phyloP scores from a whole-genome alignment of 2,329 filamentous ascomycete genomes.

The Hymenoscyphus fraxineus region DNA sequence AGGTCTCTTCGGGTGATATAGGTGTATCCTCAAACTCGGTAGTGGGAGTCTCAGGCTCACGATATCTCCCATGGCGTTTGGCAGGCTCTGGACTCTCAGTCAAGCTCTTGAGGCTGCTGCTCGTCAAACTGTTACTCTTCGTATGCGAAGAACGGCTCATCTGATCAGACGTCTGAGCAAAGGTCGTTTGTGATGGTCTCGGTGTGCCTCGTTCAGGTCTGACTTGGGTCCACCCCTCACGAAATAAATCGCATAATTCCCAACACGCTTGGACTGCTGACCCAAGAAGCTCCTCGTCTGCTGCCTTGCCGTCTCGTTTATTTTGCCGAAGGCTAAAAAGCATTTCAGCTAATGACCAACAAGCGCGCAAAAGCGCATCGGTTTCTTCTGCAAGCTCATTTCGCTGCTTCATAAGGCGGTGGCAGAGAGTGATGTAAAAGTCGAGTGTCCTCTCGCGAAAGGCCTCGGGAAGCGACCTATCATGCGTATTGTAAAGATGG shows the following conservation, averaged over 20 bases:
- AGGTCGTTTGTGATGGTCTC: constrained; percentile 72
- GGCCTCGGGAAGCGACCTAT: constrained; percentile 75
- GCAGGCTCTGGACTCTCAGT: constrained; percentile 33
- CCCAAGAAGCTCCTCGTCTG: constrained; percentile 79
- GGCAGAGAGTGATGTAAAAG: constrained; percentile 91
- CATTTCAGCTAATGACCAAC: constrained; percentile 90
- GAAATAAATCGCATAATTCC: constrained; percentile 91
- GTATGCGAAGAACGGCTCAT: constrained; percentile 38
- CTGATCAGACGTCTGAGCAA: constrained; percentile 56
- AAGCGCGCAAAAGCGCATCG: constrained; percentile 77
- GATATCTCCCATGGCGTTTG: constrained; percentile 21
- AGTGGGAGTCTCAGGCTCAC: constrained; percentile 80
- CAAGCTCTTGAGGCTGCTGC: constrained; percentile 42
- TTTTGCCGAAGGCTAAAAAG: constrained; percentile 86
- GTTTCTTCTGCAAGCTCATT: constrained; percentile 75
- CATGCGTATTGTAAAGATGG: constrained; percentile 89
- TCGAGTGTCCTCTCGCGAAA: constrained; percentile 89
- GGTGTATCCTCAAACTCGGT: constrained; percentile 93
- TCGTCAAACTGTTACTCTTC: constrained; percentile 43
- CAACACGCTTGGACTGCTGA: constrained; percentile 91
- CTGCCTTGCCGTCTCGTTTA: constrained; percentile 64
- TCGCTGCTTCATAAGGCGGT: constrained; percentile 93
- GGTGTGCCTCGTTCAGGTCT: constrained; percentile 83
- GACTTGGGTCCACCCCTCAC: constrained; percentile 86
- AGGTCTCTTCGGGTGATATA: constrained; percentile 74